A percentile compares a stretch with the other conserved stretches of the same genome.
Conservation (phyloP, 176 grass and related monocot species). For the Tuctoria greenei region DNA sequence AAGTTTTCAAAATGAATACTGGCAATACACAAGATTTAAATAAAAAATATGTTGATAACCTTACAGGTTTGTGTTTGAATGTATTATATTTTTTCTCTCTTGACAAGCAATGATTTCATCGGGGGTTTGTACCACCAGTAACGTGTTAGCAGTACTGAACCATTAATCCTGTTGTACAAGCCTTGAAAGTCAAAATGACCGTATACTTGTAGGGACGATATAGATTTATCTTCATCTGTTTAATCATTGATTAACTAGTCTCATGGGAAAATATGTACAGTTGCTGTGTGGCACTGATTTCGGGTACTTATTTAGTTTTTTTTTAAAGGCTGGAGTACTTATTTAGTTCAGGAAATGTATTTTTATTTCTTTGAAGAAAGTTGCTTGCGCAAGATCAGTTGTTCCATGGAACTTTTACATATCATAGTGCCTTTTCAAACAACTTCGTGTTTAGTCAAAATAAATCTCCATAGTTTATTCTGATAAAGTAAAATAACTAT, state of each 20-base stretch:
- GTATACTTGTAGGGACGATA: not conserved
- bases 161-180: not conserved
- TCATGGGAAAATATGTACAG: not conserved
- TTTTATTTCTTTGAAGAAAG: slow-evolving; percentile 18
- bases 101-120: not conserved
- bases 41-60: not conserved
- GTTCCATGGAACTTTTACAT: not conserved
- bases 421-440: not conserved
- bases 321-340: not conserved
- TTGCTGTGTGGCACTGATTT: slow-evolving; percentile 1
- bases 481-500: not conserved
- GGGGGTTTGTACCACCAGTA: not conserved
- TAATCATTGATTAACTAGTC: not conserved
- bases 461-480: not conserved
- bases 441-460: not conserved
- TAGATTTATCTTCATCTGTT: not conserved
- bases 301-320: not conserved
- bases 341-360: slow-evolving; percentile 12
- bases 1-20: not conserved
- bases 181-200: not conserved
- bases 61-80: not conserved
- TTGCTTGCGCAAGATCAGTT: not conserved
- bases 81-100: not conserved
- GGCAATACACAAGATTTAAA: not conserved
- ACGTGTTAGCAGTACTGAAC: not conserved